Conservation (phyloP, 2,329 filamentous ascomycete species). For the Aaosphaeria arxii region DNA sequence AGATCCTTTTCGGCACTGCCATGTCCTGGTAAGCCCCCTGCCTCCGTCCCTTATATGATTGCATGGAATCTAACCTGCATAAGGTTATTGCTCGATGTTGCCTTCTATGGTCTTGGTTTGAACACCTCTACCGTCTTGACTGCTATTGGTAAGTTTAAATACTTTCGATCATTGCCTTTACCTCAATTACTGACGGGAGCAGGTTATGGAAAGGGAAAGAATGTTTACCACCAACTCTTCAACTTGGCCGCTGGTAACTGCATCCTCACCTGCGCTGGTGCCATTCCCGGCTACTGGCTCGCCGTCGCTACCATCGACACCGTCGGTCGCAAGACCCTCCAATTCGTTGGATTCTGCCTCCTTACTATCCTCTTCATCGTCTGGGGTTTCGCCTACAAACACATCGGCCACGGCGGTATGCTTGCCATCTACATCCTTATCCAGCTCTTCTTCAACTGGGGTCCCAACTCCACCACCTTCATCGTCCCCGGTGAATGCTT, state of each 20-base stretch:
- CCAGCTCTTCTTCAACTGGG: conserved; percentile 53
- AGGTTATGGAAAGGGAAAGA: conserved; percentile 61
- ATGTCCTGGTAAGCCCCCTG: conserved; percentile 60
- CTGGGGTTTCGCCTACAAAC: conserved; percentile 35
- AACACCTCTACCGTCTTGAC: conserved; percentile 72
- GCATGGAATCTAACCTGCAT: background rate
- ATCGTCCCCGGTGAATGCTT: conserved; percentile 52
- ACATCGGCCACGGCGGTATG: conserved; percentile 37
- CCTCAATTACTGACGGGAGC: no score
- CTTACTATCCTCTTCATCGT: conserved; percentile 34
- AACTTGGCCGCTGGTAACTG: conserved; percentile 76
- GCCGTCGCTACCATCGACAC: conserved; percentile 59
- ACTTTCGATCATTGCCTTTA: no score
- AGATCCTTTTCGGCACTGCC: conserved; percentile 73
- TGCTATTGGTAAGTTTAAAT: conserved; percentile 47
- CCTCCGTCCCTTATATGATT: background rate
- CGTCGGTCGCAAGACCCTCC: conserved; percentile 53
- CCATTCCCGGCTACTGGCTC: conserved; percentile 77
- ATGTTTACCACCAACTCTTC: conserved; percentile 67
- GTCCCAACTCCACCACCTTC: conserved; percentile 50
- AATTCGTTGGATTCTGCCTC: conserved; percentile 29
- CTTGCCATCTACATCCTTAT: conserved; percentile 48
- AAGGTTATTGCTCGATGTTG: conserved; percentile 57
- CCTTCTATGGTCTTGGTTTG: conserved; percentile 59
- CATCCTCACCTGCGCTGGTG: conserved; percentile 73